Evolutionary conservation across 2,329 filamentous ascomycete species (phyloP), one percentile per base, ranked within the genome.

Genomic region (Cyphellophora europaea): DNA sequence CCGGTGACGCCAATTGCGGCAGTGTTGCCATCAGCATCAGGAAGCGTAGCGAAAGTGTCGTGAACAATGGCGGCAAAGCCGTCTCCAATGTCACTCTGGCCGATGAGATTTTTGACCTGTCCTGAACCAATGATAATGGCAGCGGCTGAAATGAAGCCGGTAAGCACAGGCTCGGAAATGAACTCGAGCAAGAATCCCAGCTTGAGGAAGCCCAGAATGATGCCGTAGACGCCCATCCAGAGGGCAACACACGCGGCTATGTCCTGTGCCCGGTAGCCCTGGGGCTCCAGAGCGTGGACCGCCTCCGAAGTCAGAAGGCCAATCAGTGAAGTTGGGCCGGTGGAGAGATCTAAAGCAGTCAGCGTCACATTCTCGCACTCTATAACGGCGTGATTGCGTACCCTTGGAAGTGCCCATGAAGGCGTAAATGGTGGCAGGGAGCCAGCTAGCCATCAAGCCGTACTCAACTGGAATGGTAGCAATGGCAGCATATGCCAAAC

Each of bases 141-240:
- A 1, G 77, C 74, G 2, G 75, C 74, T 0, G 74, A 76, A 45
- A 80, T 77, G 56, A 79, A 80, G 3, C 76, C 76, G 5, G 65
- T 73, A 1, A 80, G 62, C 2, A 80, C 72, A 0, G 76, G 75
- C 1, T 76, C 65, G 0, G 75, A 78, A 44, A 80, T 72, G 45
- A 77, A 79, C 40, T 80, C 74, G 14, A 80, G 63, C 5, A 79
- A 59, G 50, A 77, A 80, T 1, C 76, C 76, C 4, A 79, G 68
- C 31, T 74, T 75, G n/a, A 79, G 59, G 1, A 79, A 58, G 0
- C 76, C 77, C 3, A 80, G 56, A 10, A 66, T 61, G n/a, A 80
- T 63, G 11, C 69, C 63, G 47, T 74, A 77, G 3, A 77, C 59
- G 0, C 77, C 77, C 40, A 79, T 73, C 57, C 75, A 72, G 50